phyloP scores from a whole-genome alignment of 257 asterid species.

The Solanum chiquidenum region DNA sequence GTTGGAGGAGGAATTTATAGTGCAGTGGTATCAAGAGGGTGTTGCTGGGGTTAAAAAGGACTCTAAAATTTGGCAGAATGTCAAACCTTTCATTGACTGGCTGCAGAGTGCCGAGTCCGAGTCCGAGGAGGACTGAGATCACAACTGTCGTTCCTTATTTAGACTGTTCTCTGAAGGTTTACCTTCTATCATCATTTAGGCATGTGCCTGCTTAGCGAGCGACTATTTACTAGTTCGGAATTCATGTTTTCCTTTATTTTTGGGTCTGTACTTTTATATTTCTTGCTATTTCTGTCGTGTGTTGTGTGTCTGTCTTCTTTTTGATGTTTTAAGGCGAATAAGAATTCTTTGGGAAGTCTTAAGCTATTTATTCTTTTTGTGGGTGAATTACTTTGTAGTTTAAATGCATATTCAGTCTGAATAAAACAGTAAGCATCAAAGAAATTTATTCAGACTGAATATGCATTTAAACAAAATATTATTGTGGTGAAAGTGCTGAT shows the following conservation, averaged over 20 bases:
- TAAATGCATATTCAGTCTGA: not conserved
- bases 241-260: not conserved
- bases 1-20: conserved; percentile 12
- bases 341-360: not conserved
- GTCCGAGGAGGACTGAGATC: conserved; percentile 11
- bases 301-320: not conserved
- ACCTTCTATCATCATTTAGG: not conserved
- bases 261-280: not conserved
- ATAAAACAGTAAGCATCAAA: no score
- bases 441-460: no score
- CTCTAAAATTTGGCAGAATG: conserved; percentile 14
- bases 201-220: not conserved
- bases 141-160: not conserved
- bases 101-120: conserved; percentile 25
- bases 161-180: not conserved
- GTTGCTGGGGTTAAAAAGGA: conserved; percentile 1
- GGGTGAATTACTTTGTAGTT: not conserved
- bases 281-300: not conserved
- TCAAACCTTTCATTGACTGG: conserved; percentile 14
- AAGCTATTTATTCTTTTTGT: not conserved
- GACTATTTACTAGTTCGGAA: not conserved
- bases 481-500: no score
- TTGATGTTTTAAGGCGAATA: not conserved
- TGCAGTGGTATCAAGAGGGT: conserved; percentile 14
- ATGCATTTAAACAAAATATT: no score